Conservation (phyloP, 768 basidiomycete species). For the Boletus barrowsii region DNA sequence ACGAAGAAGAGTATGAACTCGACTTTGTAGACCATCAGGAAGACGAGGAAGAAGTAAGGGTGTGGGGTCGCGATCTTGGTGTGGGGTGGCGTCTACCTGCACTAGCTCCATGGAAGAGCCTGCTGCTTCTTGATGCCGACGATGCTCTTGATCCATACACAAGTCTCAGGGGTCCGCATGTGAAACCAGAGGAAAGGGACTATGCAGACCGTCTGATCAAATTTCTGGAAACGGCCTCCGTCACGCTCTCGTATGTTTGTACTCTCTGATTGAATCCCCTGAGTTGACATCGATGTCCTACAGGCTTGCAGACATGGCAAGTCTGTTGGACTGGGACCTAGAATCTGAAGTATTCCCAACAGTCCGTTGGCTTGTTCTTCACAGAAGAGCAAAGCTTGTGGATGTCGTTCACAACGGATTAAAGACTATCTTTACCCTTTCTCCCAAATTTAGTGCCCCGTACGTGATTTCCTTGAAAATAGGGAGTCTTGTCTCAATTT, state of each 20-base stretch:
- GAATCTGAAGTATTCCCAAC: conserved; percentile 82
- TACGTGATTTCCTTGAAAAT: conserved; percentile 36
- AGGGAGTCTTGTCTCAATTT: not conserved
- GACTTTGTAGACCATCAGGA: conserved; percentile 50
- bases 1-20: conserved; percentile 54
- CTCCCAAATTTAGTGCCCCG: conserved; percentile 60
- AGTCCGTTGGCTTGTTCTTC: conserved; percentile 91
- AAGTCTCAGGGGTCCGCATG: conserved; percentile 56
- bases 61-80: conserved; percentile 67
- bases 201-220: conserved; percentile 70
- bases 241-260: conserved; percentile 69
- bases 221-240: conserved; percentile 70
- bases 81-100: conserved; percentile 72
- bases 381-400: conserved; percentile 85
- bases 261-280: not conserved
- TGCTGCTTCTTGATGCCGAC: conserved; percentile 69
- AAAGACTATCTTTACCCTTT: conserved; percentile 78
- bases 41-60: conserved; percentile 47
- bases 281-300: not conserved
- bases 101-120: conserved; percentile 88
- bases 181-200: conserved; percentile 60
- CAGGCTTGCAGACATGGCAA: conserved; percentile 78
- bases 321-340: conserved; percentile 77
- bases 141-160: conserved; percentile 56
- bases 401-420: conserved; percentile 78